phyloP scores from a whole-genome alignment of 345 rosid species.

The Litchi chinensis region DNA sequence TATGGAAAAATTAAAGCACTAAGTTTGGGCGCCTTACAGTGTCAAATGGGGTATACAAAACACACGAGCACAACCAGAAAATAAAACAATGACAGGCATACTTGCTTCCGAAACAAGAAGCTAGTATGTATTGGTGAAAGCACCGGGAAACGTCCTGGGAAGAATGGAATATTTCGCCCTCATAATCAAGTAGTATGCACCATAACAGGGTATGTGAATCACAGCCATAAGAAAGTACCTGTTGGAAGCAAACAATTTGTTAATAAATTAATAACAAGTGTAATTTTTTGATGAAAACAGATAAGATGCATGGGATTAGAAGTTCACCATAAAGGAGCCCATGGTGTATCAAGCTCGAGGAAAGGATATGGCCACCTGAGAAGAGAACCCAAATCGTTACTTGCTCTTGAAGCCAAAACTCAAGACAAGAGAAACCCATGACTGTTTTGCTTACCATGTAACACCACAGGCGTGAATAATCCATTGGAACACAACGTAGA shows the following conservation, averaged over 20 bases:
- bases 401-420: not conserved
- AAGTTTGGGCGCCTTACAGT: not conserved
- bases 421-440: too few species aligned
- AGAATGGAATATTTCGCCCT: slow-evolving; percentile 49
- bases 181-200: slow-evolving; percentile 53
- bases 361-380: slow-evolving; percentile 96
- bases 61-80: not conserved
- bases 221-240: slow-evolving; percentile 70
- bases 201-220: slow-evolving; percentile 76
- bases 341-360: slow-evolving; percentile 60
- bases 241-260: slow-evolving; percentile 11
- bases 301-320: not conserved
- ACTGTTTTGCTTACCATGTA: slow-evolving; percentile 52
- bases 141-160: slow-evolving; percentile 50
- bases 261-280: not conserved
- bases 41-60: not conserved
- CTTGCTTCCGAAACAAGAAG: not conserved
- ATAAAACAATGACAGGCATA: not conserved
- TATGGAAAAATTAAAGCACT: not conserved
- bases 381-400: slow-evolving; percentile 6
- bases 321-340: slow-evolving; percentile 77
- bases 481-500: slow-evolving; percentile 85
- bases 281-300: too few species aligned
- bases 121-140: slow-evolving; percentile 41
- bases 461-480: slow-evolving; percentile 77